Evolutionary conservation across 192 early-diverging fungal species (phyloP).

Genomic region (Gigaspora rosea): DNA sequence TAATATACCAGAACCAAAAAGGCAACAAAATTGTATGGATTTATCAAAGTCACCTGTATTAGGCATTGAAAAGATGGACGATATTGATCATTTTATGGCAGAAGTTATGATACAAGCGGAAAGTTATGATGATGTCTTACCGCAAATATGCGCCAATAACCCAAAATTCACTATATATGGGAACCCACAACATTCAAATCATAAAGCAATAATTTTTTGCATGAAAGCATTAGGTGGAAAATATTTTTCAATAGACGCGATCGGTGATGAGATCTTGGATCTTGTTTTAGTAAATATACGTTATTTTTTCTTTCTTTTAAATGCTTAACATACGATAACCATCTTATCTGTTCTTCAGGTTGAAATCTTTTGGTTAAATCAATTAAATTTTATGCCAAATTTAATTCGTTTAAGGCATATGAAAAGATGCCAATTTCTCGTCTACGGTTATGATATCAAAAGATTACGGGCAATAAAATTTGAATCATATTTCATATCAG

Average conservation of each 20-base stretch:
- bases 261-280: background rate
- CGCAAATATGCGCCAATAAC: background rate
- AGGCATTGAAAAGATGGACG: background rate
- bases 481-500: background rate
- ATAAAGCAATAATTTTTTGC: background rate
- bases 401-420: background rate
- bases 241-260: background rate
- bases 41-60: background rate
- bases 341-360: background rate
- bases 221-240: background rate
- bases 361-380: background rate
- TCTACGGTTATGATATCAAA: background rate
- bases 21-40: background rate
- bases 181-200: background rate
- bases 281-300: background rate
- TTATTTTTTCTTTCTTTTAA: background rate
- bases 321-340: background rate
- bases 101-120: background rate
- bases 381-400: constrained; percentile 13
- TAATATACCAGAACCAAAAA: background rate
- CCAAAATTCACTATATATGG: constrained; percentile 1
- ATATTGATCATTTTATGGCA: constrained; percentile 3
- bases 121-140: background rate
- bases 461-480: background rate
- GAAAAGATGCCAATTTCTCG: background rate